Evolutionary conservation across 2,329 filamentous ascomycete genomes (phyloP), one percentile per base, ranked within the genome.

Genomic region (Verticillium klebahnii): DNA sequence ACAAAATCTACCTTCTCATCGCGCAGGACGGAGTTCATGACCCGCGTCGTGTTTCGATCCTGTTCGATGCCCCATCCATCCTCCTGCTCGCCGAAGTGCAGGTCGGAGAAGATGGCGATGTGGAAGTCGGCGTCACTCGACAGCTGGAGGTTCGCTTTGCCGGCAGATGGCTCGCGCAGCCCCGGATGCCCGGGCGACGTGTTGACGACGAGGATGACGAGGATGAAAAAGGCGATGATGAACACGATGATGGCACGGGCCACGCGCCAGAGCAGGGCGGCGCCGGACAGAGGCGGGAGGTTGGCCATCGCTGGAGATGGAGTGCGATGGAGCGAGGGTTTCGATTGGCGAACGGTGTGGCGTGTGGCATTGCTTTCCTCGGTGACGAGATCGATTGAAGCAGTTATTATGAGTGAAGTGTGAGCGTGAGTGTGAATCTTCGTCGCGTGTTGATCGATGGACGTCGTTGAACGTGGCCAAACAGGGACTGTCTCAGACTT

Each of bases 1-100:
- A 85, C 84, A 0, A 89, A 77, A 54, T 85, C 66, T 67, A 36
- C 80, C 72, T 0, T 60, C 65, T 86, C 83, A 4, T 69, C 69
- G 56, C 78, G 72, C 5, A 86, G 74, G 34, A 86, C 72, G 2
- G 72, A 73, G 45, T 75, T 75, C 70, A 86, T 81, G 1, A 85
- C 80, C 1, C 69, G 63, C 3, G 75, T 69, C 0, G 80, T 80
- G 40, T 78, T 79, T 61, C 73, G 60, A 69, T 86, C 84, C 61
- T 77, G 77, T 56, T 68, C 69, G 25, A 73, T 70, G 5, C 73
- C 77, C 72, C 71, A 80, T 9, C 61, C 61, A 34, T 67, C 61
- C 52, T 70, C 71, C 74, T 77, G 72, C 70, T 87, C 84, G 2
- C 82, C 84, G 65, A 81, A 83, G 68, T 87, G 84, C 37, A 87